Percentiles rank a stretch among this genome's conserved stretches.
These are phyloP conservation scores for Cucurbita pepo DNA, from an alignment of 306 rosid species.

Conservation along the genomic window DNA sequence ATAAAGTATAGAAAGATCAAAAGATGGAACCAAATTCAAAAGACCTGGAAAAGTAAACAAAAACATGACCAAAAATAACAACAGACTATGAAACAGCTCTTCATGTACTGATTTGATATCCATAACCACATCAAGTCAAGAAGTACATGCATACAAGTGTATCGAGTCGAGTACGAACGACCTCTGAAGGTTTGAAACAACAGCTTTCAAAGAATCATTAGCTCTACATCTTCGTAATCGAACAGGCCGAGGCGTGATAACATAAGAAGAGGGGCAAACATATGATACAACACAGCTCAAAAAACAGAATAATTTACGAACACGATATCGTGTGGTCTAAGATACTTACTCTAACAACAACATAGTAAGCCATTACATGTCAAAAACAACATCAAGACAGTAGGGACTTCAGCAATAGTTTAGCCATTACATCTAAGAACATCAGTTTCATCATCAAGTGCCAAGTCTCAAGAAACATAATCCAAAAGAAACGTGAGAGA, in stretches of 20 bases:
- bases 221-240: constrained; percentile 19
- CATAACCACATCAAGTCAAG: too few species aligned
- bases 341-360: constrained; percentile 59
- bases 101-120: too few species aligned
- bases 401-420: constrained; percentile 38
- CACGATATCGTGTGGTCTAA: constrained; percentile 46
- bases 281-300: constrained; percentile 47
- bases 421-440: constrained; percentile 50
- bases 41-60: too few species aligned
- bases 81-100: too few species aligned
- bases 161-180: too few species aligned
- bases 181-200: background rate
- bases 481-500: constrained; percentile 30
- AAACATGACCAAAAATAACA: too few species aligned
- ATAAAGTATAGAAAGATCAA: too few species aligned
- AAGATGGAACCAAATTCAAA: too few species aligned
- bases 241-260: constrained; percentile 18
- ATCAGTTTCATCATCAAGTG: constrained; percentile 13
- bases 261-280: background rate
- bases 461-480: constrained; percentile 34
- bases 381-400: constrained; percentile 13
- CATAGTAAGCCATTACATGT: constrained; percentile 29
- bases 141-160: too few species aligned
- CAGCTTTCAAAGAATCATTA: constrained; percentile 38
- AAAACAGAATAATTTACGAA: constrained; percentile 30